Evolutionary conservation across 306 rosid genomes (phyloP).

Genomic region (Pterocarpus santalinus): DNA sequence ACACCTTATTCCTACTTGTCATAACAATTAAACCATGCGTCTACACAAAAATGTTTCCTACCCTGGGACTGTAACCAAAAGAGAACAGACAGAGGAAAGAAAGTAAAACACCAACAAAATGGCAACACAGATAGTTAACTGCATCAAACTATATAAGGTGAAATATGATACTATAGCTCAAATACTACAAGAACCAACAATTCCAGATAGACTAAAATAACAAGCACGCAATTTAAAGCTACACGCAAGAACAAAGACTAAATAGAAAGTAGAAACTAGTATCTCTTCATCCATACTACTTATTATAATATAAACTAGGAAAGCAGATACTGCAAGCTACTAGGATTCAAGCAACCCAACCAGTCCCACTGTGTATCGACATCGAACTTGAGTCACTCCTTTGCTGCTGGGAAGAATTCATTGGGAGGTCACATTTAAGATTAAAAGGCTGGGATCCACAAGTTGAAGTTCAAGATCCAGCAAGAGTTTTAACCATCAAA

Average conservation of each 20-base stretch:
- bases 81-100: not conserved
- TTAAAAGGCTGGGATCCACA: slow-evolving; percentile 48
- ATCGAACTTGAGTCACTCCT: slow-evolving; percentile 61
- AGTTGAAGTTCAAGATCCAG: slow-evolving; percentile 57
- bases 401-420: slow-evolving; percentile 63
- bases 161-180: slow-evolving; percentile 66
- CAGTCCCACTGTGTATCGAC: slow-evolving; percentile 77
- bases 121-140: slow-evolving; percentile 50
- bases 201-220: slow-evolving; percentile 69
- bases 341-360: slow-evolving; percentile 98
- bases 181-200: slow-evolving; percentile 64
- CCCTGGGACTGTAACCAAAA: slow-evolving; percentile 41
- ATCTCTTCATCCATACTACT: slow-evolving; percentile 79
- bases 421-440: slow-evolving; percentile 53
- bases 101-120: slow-evolving; percentile 42
- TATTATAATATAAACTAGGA: slow-evolving; percentile 75
- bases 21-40: slow-evolving; percentile 54
- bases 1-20: slow-evolving; percentile 69
- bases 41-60: slow-evolving; percentile 56
- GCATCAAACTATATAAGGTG: slow-evolving; percentile 70
- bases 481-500: slow-evolving; percentile 51
- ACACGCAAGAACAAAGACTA: slow-evolving; percentile 74
- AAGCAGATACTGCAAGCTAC: slow-evolving; percentile 89
- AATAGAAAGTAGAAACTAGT: slow-evolving; percentile 75
- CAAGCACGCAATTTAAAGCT: slow-evolving; percentile 79